Conservation (phyloP, 768 basidiomycete genomes). For the Tricholoma hemisulphureum region DNA sequence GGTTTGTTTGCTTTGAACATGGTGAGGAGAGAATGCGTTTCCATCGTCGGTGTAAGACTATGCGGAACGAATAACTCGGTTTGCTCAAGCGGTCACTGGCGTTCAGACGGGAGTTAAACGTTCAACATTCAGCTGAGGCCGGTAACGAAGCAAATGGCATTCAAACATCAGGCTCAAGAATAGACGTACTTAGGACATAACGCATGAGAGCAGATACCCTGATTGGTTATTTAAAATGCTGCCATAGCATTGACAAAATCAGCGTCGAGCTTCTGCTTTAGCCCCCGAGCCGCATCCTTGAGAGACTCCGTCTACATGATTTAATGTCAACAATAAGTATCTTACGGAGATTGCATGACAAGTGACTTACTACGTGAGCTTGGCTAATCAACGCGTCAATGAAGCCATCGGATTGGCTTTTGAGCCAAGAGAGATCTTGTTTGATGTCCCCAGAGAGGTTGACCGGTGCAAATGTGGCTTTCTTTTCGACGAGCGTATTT, state of each 20-base stretch:
- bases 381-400: not conserved
- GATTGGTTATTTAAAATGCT: not conserved
- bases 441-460: not conserved
- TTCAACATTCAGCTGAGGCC: no score
- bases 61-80: not conserved
- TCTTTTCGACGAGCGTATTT: not conserved
- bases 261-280: not conserved
- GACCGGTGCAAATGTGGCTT: not conserved
- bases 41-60: slow-evolving; percentile 34
- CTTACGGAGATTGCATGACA: not conserved
- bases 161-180: not conserved
- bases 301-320: not conserved
- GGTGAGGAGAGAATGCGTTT: slow-evolving; percentile 51
- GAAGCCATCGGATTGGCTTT: not conserved
- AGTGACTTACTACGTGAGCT: not conserved
- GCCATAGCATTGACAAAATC: not conserved
- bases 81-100: no score
- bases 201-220: not conserved
- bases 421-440: not conserved
- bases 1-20: slow-evolving; percentile 55
- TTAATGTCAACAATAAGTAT: not conserved
- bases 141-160: no score
- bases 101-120: no score
- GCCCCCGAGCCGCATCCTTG: not conserved
- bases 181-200: no score